phyloP scores from a whole-genome alignment of 139 green algal species.

The Asterochloris sp. region DNA sequence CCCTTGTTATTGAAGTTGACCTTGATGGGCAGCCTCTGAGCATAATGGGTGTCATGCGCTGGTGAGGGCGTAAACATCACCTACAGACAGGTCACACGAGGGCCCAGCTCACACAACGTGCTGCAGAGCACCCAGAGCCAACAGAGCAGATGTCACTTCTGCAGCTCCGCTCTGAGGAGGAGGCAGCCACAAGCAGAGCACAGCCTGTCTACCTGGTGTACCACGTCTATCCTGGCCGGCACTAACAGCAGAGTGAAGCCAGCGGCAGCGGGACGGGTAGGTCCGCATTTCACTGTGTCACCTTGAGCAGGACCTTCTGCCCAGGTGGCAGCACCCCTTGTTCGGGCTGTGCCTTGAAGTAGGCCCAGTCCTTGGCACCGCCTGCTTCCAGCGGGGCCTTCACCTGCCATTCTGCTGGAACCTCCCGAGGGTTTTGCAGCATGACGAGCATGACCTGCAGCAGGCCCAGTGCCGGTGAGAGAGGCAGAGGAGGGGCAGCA shows the following conservation, averaged over 20 bases:
- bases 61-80: conserved; percentile 51
- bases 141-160: too few relatives aligned
- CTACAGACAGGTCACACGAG: conserved; percentile 21
- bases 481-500: background rate
- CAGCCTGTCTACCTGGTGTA: too few relatives aligned
- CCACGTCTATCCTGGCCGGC: too few relatives aligned
- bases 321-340: conserved; percentile 52
- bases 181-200: too few relatives aligned
- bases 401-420: conserved; percentile 63
- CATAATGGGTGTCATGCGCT: conserved; percentile 35
- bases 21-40: conserved; percentile 57
- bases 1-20: conserved; percentile 48
- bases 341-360: conserved; percentile 49
- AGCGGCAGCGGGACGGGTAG: background rate
- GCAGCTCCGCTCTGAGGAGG: too few relatives aligned
- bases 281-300: background rate
- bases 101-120: too few relatives aligned
- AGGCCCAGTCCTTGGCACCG: conserved; percentile 58
- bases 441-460: conserved; percentile 57
- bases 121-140: too few relatives aligned
- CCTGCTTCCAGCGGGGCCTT: conserved; percentile 57
- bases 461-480: too few relatives aligned
- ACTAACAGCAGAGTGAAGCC: too few relatives aligned
- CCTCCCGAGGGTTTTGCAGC: conserved; percentile 67
- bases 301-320: conserved; percentile 46